These are phyloP conservation scores for Capsella bursapastoris DNA, from an alignment of 345 rosid species.

Conservation along the genomic window DNA sequence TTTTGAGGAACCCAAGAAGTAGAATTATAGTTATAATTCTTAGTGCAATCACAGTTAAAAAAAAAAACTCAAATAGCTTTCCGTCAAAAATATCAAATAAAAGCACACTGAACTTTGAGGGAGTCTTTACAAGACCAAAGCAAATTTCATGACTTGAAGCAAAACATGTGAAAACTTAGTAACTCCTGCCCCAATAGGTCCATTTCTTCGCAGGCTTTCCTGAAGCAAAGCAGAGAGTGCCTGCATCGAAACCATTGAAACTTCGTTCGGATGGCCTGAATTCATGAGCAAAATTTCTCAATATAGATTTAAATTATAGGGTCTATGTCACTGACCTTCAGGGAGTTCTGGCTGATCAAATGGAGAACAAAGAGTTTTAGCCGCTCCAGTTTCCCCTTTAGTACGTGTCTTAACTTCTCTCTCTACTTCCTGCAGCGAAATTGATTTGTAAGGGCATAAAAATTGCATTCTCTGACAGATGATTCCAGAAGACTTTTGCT, in stretches of 20 bases:
- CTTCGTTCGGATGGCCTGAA: background rate
- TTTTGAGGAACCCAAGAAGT: slow-evolving; percentile 37
- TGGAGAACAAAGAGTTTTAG: slow-evolving; percentile 91
- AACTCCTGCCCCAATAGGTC: slow-evolving; percentile 99
- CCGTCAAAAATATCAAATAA: slow-evolving; percentile 21
- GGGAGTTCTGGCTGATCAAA: slow-evolving; percentile 90
- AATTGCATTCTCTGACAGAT: background rate
- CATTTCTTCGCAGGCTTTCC: slow-evolving; percentile 93
- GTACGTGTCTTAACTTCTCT: slow-evolving; percentile 87
- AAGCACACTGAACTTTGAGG: slow-evolving; percentile 11
- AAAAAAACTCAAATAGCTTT: background rate
- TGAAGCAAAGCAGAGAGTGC: slow-evolving; percentile 83
- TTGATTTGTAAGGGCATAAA: no score
- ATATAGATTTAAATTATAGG: background rate
- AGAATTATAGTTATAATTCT: no score
- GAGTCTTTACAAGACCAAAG: slow-evolving; percentile 25
- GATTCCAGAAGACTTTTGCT: slow-evolving; percentile 3
- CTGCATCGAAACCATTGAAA: slow-evolving; percentile 45
- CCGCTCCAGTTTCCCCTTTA: slow-evolving; percentile 92
- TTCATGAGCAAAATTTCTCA: background rate
- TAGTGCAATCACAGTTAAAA: slow-evolving; percentile 13
- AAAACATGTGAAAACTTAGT: slow-evolving; percentile 45
- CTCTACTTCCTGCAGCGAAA: slow-evolving; percentile 73
- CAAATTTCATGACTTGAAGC: slow-evolving; percentile 14
- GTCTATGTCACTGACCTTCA: slow-evolving; percentile 34